Conservation (phyloP, 2,329 filamentous ascomycete species). For the Ceratocystis smalleyi region DNA sequence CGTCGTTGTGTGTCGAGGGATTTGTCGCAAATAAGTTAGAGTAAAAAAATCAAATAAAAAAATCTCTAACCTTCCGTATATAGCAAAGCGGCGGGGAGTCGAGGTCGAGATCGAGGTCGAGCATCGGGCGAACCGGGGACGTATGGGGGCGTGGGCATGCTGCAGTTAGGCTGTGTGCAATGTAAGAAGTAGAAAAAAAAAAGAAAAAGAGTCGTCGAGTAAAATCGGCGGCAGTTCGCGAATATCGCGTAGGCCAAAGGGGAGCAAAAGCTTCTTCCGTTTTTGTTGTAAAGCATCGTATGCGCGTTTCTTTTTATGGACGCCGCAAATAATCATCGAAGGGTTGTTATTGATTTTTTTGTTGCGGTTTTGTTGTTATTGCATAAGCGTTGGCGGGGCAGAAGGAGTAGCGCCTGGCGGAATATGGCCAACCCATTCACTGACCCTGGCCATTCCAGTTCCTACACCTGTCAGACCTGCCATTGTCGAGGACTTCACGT, state of each 20-base stretch:
- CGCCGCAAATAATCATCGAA: too few species aligned
- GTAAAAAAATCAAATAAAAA: too few species aligned
- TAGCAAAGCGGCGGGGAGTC: too few species aligned
- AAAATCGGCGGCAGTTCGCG: not conserved
- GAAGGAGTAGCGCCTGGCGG: slow-evolving; percentile 28
- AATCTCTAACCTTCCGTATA: too few species aligned
- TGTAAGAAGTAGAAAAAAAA: not conserved
- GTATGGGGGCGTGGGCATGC: not conserved
- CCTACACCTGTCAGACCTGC: slow-evolving; percentile 33
- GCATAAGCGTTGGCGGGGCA: slow-evolving; percentile 6
- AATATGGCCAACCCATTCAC: slow-evolving; percentile 35
- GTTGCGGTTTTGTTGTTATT: slow-evolving; percentile 5
- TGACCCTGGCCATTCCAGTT: slow-evolving; percentile 33
- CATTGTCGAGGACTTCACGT: slow-evolving; percentile 28
- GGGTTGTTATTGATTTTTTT: slow-evolving; percentile 1
- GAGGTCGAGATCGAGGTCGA: not conserved
- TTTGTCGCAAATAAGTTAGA: too few species aligned
- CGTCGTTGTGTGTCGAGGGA: too few species aligned
- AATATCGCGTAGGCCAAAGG: not conserved
- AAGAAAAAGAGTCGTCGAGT: slow-evolving; percentile 1
- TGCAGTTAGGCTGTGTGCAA: not conserved
- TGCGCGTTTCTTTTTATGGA: not conserved
- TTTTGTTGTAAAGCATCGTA: not conserved
- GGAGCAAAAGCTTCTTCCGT: not conserved
- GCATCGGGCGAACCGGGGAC: not conserved